Percentiles rank a stretch among this genome's conserved stretches.
Conservation (phyloP, 768 basidiomycete genomes). For the Amanita phalloides region DNA sequence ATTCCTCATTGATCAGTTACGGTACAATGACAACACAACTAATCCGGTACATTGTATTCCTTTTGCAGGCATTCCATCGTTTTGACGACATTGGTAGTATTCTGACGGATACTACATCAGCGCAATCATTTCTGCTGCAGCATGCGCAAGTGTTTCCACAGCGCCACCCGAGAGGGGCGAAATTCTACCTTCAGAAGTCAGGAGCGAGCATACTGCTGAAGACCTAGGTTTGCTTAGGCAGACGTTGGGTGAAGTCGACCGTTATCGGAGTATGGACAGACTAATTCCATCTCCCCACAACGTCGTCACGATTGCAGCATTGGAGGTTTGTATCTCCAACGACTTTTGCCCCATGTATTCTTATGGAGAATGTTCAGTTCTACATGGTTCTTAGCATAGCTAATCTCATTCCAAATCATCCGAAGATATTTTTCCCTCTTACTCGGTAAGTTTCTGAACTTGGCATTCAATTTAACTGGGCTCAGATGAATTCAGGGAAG, state of each 20-base stretch:
- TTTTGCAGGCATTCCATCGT: neutral
- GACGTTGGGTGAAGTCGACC: conserved; percentile 72
- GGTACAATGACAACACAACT: conserved; percentile 90
- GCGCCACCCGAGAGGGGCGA: conserved; percentile 76
- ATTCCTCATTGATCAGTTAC: conserved; percentile 86
- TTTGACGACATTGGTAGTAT: conserved; percentile 38
- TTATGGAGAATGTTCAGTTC: conserved; percentile 38
- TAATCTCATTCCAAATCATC: conserved; percentile 67
- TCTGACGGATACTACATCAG: conserved; percentile 90
- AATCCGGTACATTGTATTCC: conserved; percentile 55
- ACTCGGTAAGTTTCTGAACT: conserved; percentile 51
- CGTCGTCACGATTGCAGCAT: conserved; percentile 78
- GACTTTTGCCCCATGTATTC: neutral
- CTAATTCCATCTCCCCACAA: conserved; percentile 93
- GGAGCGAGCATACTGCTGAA: conserved; percentile 55
- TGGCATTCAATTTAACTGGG: neutral
- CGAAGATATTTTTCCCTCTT: conserved; percentile 73
- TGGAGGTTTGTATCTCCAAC: conserved; percentile 54
- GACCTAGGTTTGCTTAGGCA: conserved; percentile 63
- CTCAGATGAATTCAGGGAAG: conserved; percentile 53
- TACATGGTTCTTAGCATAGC: conserved; percentile 69
- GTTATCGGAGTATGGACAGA: conserved; percentile 91
- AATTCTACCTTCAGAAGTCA: conserved; percentile 56
- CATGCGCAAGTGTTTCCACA: conserved; percentile 67
- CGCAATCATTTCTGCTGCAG: conserved; percentile 72